Evolutionary conservation across 495 filamentous ascomycete genomes (phyloP).

Genomic region (Aspergillus haitiensis): DNA sequence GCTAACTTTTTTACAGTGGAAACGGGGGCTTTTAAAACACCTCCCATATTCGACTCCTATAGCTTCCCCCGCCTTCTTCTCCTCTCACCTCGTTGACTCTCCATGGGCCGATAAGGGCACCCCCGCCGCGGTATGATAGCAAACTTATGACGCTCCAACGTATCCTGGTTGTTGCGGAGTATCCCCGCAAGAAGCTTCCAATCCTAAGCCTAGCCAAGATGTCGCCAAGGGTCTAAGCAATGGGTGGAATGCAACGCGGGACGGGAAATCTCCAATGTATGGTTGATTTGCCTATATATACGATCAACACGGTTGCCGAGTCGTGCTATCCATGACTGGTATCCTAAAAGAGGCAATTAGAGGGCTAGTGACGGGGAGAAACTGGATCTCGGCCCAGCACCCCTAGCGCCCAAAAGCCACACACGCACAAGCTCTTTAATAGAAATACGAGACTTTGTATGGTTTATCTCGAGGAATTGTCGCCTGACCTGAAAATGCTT

Average conservation of each 20-base stretch:
- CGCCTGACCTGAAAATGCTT: too few species aligned
- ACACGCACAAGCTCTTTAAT: background rate
- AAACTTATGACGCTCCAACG: background rate
- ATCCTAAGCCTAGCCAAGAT: conserved; percentile 24
- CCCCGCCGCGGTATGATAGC: conserved; percentile 10
- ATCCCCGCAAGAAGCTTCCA: conserved; percentile 20
- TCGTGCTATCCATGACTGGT: conserved; percentile 2
- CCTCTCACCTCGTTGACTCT: background rate
- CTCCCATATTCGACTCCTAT: conserved; percentile 4
- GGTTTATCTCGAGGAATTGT: too few species aligned
- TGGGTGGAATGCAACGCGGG: conserved; percentile 19
- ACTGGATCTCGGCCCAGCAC: background rate
- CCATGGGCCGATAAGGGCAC: conserved; percentile 4
- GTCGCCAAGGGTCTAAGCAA: conserved; percentile 25
- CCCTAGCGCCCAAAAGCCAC: too few species aligned
- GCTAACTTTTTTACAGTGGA: background rate
- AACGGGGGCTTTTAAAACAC: background rate
- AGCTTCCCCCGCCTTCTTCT: background rate
- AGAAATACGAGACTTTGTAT: background rate
- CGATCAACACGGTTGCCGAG: conserved; percentile 12
- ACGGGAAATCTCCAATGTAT: background rate
- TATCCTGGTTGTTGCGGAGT: conserved; percentile 6
- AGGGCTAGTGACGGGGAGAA: background rate
- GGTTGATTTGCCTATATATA: conserved; percentile 1
- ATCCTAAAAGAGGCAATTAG: conserved; percentile 4